Percentiles rank a stretch among this genome's conserved stretches.
Evolutionary conservation across 176 grass and related monocot species (phyloP).

Genomic region (Alopecurus myosuroides): DNA sequence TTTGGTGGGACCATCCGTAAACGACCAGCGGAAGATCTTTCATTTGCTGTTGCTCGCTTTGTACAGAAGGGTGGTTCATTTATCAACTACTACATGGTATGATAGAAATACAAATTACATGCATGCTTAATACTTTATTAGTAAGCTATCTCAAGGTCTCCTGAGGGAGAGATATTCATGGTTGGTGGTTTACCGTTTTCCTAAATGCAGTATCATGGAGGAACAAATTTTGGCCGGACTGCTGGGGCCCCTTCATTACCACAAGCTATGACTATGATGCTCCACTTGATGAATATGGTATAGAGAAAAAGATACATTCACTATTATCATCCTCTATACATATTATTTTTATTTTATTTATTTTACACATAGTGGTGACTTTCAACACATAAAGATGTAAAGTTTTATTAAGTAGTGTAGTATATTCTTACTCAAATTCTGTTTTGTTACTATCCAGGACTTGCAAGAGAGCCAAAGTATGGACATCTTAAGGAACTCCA

Average conservation of each 20-base stretch:
- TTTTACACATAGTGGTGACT: not conserved
- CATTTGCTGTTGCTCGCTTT: conserved; percentile 91
- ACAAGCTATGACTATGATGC: conserved; percentile 99
- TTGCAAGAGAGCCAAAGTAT: conserved; percentile 90
- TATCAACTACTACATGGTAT: conserved; percentile 99
- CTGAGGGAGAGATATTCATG: not conserved
- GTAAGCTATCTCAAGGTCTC: not conserved
- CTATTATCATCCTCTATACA: not conserved
- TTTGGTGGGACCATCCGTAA: conserved; percentile 90
- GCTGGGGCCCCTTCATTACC: conserved; percentile 99
- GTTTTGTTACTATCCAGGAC: conserved; percentile 45
- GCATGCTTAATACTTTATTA: not conserved
- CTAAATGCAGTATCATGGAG: conserved; percentile 84
- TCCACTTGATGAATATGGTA: conserved; percentile 99
- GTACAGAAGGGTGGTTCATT: conserved; percentile 99
- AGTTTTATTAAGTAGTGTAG: not conserved
- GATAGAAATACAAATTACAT: not conserved
- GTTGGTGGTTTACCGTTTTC: conserved; percentile 1
- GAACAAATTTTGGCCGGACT: conserved; percentile 96
- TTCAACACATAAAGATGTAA: not conserved
- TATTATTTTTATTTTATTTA: not conserved
- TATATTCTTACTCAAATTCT: not conserved
- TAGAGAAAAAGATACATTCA: not conserved
- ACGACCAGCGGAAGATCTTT: conserved; percentile 85
- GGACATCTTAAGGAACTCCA: conserved; percentile 96